Percentiles rank a stretch among this genome's conserved stretches.
Evolutionary conservation across 345 rosid species (phyloP).

Genomic region (Rhodomyrtus tomentosa): DNA sequence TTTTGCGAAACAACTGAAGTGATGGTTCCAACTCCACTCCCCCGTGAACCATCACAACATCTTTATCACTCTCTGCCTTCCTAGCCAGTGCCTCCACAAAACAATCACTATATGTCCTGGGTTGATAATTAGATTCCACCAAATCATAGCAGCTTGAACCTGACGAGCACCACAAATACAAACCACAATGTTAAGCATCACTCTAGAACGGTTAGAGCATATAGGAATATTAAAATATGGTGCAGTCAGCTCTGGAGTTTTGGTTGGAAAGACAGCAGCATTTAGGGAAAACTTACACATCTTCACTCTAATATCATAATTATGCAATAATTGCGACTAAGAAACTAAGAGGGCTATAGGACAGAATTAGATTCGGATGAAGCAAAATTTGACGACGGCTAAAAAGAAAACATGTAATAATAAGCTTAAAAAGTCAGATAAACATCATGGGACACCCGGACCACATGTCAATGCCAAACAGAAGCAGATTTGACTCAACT

Average conservation of each 20-base stretch:
- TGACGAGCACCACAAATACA: slow-evolving; percentile 7
- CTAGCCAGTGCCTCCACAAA: slow-evolving; percentile 62
- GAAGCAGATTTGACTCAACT: neutral
- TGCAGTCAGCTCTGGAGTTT: neutral
- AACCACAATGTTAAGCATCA: neutral
- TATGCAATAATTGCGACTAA: neutral
- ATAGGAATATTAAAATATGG: neutral
- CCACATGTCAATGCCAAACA: neutral
- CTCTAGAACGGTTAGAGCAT: neutral
- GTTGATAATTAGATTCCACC: slow-evolving; percentile 4
- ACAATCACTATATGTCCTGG: slow-evolving; percentile 72
- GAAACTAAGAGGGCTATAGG: neutral
- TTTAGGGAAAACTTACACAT: neutral
- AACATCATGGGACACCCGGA: neutral
- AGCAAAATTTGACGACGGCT: neutral
- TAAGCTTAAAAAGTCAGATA: neutral
- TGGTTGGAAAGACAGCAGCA: neutral
- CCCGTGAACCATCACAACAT: slow-evolving; percentile 71
- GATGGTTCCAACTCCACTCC: slow-evolving; percentile 75
- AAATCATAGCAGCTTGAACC: slow-evolving; percentile 17
- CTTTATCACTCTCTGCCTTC: slow-evolving; percentile 84
- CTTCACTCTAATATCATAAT: neutral
- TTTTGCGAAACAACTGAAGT: slow-evolving; percentile 49
- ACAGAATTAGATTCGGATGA: neutral
- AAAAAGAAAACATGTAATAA: neutral